A percentile compares a stretch with the other conserved stretches of the same genome.
phyloP scores from a whole-genome alignment of 2,329 filamentous ascomycete species.

The Diaporthe aspalathi region DNA sequence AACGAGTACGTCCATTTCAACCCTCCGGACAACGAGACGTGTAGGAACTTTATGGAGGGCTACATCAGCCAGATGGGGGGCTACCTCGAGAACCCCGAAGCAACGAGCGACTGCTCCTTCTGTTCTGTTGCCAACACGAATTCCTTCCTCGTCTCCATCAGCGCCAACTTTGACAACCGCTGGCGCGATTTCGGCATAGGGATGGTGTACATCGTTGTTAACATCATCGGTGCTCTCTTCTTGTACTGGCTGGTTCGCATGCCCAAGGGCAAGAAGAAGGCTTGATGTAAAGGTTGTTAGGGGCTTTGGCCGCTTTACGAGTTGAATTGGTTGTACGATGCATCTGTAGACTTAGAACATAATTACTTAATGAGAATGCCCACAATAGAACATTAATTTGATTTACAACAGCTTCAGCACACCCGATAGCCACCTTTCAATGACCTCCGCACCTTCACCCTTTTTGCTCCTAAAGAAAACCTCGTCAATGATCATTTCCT shows the following conservation, averaged over 20 bases:
- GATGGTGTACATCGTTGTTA: slow-evolving; percentile 65
- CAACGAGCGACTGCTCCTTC: slow-evolving; percentile 65
- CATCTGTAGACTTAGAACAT: not conserved
- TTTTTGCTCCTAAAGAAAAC: slow-evolving; percentile 23
- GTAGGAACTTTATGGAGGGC: slow-evolving; percentile 65
- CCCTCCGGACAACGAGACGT: slow-evolving; percentile 69
- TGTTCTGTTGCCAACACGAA: slow-evolving; percentile 66
- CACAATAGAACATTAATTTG: not conserved
- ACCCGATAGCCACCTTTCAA: slow-evolving; percentile 21
- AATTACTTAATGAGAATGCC: not conserved
- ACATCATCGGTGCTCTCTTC: slow-evolving; percentile 59
- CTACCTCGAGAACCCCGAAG: slow-evolving; percentile 61
- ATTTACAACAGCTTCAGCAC: not conserved
- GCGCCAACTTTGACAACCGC: slow-evolving; percentile 63
- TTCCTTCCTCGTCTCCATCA: slow-evolving; percentile 59
- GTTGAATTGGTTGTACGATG: too few species aligned
- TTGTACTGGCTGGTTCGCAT: slow-evolving; percentile 57
- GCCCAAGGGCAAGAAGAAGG: slow-evolving; percentile 41
- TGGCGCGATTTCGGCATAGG: slow-evolving; percentile 77
- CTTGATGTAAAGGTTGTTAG: not conserved
- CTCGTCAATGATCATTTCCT: slow-evolving; percentile 34
- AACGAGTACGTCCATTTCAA: slow-evolving; percentile 78
- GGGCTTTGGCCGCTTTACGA: too few species aligned
- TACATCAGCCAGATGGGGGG: slow-evolving; percentile 65
- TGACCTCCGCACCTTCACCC: not conserved